These are phyloP conservation scores for Plasmodium berghei DNA, from an alignment of 169 alveolate genomes.

Conservation along the genomic window DNA sequence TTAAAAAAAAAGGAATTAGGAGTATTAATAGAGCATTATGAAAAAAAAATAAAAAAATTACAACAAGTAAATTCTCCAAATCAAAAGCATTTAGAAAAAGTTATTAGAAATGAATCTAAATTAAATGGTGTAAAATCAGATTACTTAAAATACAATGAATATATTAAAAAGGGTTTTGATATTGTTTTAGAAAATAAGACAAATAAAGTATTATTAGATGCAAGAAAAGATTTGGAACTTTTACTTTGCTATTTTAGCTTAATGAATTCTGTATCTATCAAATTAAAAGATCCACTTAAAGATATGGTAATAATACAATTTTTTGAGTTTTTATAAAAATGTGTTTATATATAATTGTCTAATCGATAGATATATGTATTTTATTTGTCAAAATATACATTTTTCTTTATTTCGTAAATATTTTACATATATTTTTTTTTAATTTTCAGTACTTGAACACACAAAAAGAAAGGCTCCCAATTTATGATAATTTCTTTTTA, in stretches of 20 bases:
- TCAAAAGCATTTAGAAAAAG: conserved; percentile 71
- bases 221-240: conserved; percentile 68
- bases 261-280: conserved; percentile 71
- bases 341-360: not conserved
- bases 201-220: conserved; percentile 66
- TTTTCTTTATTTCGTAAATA: not conserved
- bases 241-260: conserved; percentile 54
- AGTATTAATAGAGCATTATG: conserved; percentile 70
- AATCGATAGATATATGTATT: no score
- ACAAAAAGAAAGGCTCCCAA: conserved; percentile 11
- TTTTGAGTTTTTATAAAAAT: not conserved
- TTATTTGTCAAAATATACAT: not conserved
- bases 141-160: conserved; percentile 42
- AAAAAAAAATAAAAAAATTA: conserved; percentile 68
- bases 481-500: conserved; percentile 55
- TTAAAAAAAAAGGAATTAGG: conserved; percentile 57
- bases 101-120: conserved; percentile 66
- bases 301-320: conserved; percentile 24
- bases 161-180: conserved; percentile 62
- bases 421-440: not conserved
- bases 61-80: conserved; percentile 29
- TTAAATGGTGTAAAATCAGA: conserved; percentile 62
- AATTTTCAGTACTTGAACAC: conserved; percentile 21
- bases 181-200: conserved; percentile 64
- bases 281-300: conserved; percentile 58